Percentiles rank a stretch among this genome's conserved stretches.
Conservation (phyloP, 352 stramenopile genomes). For the Pythium rishiriense region DNA sequence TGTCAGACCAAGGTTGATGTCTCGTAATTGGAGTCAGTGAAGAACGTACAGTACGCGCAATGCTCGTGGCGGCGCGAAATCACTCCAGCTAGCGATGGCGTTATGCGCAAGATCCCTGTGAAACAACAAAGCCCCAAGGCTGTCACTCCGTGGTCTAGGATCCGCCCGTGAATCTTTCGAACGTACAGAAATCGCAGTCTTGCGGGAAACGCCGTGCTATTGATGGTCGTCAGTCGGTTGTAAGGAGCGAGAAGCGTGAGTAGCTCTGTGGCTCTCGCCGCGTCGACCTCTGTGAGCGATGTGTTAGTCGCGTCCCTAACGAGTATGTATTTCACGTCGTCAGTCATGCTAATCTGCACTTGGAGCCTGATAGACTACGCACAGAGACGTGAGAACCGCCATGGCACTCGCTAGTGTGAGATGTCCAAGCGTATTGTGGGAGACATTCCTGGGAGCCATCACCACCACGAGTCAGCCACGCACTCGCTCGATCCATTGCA, state of each 20-base stretch:
- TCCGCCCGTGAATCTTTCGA: no score
- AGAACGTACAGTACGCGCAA: neutral
- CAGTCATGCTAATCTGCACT: no score
- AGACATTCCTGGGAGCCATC: neutral
- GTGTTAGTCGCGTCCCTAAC: neutral
- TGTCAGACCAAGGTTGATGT: no score
- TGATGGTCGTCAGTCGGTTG: neutral
- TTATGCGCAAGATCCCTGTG: neutral
- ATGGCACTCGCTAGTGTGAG: neutral
- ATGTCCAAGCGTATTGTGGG: neutral
- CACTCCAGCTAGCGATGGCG: neutral
- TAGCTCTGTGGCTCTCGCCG: neutral
- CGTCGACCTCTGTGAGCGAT: neutral
- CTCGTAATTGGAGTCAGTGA: neutral
- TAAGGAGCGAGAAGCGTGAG: neutral
- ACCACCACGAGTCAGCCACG: no score
- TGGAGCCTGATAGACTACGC: no score
- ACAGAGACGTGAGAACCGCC: neutral
- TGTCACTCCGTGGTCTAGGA: no score
- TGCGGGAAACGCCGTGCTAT: neutral
- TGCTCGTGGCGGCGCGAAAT: neutral
- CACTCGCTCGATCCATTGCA: no score
- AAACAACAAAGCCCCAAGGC: no score
- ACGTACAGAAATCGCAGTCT: neutral
- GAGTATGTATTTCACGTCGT: no score